Evolutionary conservation across 805 yeast genomes (phyloP), one percentile per base, ranked within the genome.

Genomic region (Peterozyma xylosa): DNA sequence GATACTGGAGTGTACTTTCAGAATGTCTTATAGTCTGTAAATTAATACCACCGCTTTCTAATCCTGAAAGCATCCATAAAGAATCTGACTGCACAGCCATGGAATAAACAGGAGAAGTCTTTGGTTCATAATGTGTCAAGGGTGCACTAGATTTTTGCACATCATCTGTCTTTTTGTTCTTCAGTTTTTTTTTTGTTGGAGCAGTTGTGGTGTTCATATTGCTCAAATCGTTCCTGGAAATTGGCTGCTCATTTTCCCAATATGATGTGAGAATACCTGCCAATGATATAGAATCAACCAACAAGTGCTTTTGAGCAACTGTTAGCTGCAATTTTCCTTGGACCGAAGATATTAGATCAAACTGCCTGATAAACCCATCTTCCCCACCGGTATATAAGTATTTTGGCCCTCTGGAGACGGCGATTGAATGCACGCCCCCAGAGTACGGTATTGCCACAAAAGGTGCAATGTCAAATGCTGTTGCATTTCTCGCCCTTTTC

Each of bases 201-300:
- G 48, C 37, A 11, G 39, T 32, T 11, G 41, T 41, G 13, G 53
- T 50, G 11, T 60, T 60, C 49, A 57, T 38, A 53, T 56, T 39
- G 42, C 51, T 62, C 52, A 62, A 56, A 47, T 69, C 68, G 46
- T 71, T 56, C 48, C 67, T 67, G 30, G 70, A 63, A 45, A 78
- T 67, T 0, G 98, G 97, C 54, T 89, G 86, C 64, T 93, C 98
- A 61, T 93, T 93, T 57, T 91, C 98, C 96, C 97, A 93, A 65
- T 88, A 91, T 0, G 93, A 82, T 13, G 74, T 58, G 5, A 90
- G 64, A 5, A 87, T 82, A 6, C 98, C 99, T 0, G 89, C 93
- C 55, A 84, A 82, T 9, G 84, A 74, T 30, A 93, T 77, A 1
- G 93, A 76, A 58, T 93, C 99, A 18, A 88, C 88, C 41, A 89